These are phyloP conservation scores for Auricularia heimuer DNA, from an alignment of 768 basidiomycete species.

Conservation along the genomic window DNA sequence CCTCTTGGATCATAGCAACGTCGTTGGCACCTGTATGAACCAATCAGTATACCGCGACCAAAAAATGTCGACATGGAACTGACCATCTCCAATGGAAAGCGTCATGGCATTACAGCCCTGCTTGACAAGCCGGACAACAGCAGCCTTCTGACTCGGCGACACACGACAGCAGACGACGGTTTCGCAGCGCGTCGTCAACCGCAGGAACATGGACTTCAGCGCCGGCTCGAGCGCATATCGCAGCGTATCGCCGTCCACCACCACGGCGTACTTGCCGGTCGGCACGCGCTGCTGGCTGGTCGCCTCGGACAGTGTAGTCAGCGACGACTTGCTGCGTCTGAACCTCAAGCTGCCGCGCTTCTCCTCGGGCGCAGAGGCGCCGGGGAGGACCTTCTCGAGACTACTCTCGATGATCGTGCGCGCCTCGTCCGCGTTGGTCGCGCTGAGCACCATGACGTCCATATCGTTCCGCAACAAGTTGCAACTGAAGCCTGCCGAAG, in stretches of 20 bases:
- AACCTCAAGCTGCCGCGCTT: neutral
- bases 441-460: conserved; percentile 96
- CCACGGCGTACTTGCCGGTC: conserved; percentile 77
- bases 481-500: conserved; percentile 67
- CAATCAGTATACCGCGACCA: conserved; percentile 31
- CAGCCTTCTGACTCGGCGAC: conserved; percentile 92
- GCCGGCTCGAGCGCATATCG: conserved; percentile 66
- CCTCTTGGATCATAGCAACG: conserved; percentile 99
- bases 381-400: conserved; percentile 69
- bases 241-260: conserved; percentile 93
- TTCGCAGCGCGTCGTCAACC: conserved; percentile 89
- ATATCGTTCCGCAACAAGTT: conserved; percentile 89
- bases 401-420: conserved; percentile 84
- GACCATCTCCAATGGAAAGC: conserved; percentile 91
- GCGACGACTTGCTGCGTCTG: conserved; percentile 33
- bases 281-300: conserved; percentile 22
- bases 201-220: conserved; percentile 80
- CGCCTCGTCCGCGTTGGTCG: conserved; percentile 63
- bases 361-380: neutral
- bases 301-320: conserved; percentile 19
- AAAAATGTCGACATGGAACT: conserved; percentile 99
- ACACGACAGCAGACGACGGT: conserved; percentile 99
- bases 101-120: conserved; percentile 96
- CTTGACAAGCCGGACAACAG: conserved; percentile 88
- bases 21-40: conserved; percentile 62